Evolutionary conservation across 202 grass and related monocot species (phyloP).

Genomic region (Zizania palustris): DNA sequence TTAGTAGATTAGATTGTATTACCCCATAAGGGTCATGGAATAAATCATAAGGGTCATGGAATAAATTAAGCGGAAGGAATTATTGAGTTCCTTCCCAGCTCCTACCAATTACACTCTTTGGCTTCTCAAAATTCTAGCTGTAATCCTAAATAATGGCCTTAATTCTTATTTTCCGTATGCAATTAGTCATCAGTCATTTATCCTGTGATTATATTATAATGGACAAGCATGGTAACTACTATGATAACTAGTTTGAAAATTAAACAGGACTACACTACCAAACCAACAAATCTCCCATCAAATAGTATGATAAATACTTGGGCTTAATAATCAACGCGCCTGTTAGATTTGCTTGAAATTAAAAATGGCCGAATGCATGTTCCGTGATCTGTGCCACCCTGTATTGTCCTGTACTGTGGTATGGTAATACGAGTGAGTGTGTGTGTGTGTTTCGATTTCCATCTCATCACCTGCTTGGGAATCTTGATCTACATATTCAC

Average conservation of each 20-base stretch:
- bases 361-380: slow-evolving; percentile 46
- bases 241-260: too few species aligned
- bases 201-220: neutral
- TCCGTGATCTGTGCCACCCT: slow-evolving; percentile 53
- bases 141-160: neutral
- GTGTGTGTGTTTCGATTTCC: slow-evolving; percentile 38
- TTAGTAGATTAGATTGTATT: too few species aligned
- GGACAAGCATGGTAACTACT: too few species aligned
- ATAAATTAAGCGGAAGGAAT: too few species aligned
- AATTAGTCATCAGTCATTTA: neutral
- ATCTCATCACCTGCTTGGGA: slow-evolving; percentile 25
- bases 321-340: too few species aligned
- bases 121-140: neutral
- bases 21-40: too few species aligned
- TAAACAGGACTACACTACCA: neutral
- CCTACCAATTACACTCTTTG: too few species aligned
- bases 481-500: slow-evolving; percentile 39
- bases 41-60: too few species aligned
- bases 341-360: slow-evolving; percentile 41
- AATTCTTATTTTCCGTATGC: neutral
- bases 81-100: too few species aligned
- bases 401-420: slow-evolving; percentile 46
- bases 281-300: neutral
- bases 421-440: neutral
- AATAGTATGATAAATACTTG: slow-evolving; percentile 7